Percentiles rank a stretch among this genome's conserved stretches.
phyloP scores from a whole-genome alignment of 2,329 filamentous ascomycete species.

The Xylariaceae sp. region DNA sequence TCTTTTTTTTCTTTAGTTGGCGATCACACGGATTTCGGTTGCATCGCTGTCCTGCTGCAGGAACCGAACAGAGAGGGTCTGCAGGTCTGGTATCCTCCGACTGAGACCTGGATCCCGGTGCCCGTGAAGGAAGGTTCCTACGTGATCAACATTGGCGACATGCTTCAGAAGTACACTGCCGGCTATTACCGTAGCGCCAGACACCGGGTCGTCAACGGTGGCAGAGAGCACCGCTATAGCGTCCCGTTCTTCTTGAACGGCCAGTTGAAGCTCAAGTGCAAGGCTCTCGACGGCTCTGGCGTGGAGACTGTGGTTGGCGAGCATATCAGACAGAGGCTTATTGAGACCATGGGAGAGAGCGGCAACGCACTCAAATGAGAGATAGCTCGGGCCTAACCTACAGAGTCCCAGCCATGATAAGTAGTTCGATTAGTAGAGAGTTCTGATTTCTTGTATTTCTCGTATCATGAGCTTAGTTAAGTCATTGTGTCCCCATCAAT shows the following conservation, averaged over 20 bases:
- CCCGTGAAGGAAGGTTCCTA: constrained; percentile 42
- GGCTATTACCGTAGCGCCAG: constrained; percentile 42
- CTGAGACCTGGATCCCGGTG: constrained; percentile 41
- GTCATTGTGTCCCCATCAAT: no score
- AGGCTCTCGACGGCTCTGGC: constrained; percentile 34
- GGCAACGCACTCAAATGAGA: constrained; percentile 13
- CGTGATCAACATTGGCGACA: constrained; percentile 49
- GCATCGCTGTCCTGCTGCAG: constrained; percentile 42
- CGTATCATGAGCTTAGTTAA: no score
- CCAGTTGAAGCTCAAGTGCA: constrained; percentile 31
- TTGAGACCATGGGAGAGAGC: constrained; percentile 31
- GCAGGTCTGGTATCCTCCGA: constrained; percentile 38
- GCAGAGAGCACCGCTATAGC: constrained; percentile 37
- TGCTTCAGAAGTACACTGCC: constrained; percentile 43
- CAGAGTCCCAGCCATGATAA: not conserved
- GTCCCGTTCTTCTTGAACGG: constrained; percentile 42
- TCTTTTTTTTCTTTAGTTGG: constrained; percentile 31
- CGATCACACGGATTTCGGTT: constrained; percentile 43
- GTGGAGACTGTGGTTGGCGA: constrained; percentile 35
- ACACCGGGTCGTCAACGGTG: constrained; percentile 41
- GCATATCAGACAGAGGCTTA: constrained; percentile 32
- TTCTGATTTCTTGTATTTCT: not conserved
- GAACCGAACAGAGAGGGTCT: constrained; percentile 39
- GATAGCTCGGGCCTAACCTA: not conserved
- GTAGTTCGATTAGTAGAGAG: not conserved